These are phyloP conservation scores for Coccomyxa subellipsoidea DNA, from an alignment of 163 green algal genomes.

Conservation along the genomic window DNA sequence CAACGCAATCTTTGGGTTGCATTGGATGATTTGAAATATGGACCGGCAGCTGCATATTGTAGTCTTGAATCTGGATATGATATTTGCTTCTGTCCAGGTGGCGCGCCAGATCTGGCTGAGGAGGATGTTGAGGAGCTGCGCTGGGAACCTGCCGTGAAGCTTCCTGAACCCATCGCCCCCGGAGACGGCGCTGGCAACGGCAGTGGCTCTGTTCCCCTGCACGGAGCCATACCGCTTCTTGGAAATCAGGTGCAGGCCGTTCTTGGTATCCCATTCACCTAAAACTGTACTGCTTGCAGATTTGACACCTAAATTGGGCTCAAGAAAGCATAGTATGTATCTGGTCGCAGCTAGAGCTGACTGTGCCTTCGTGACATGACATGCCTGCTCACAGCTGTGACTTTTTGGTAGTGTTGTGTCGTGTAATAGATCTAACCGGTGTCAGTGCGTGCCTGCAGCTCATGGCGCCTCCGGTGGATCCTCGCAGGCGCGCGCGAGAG, in stretches of 20 bases:
- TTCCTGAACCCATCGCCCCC: conserved; percentile 1
- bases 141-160: conserved; percentile 13
- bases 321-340: too few species aligned
- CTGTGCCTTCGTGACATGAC: too few species aligned
- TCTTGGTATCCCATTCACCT: background rate
- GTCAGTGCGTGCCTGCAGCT: conserved; percentile 21
- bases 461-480: conserved; percentile 26
- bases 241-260: background rate
- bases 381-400: background rate
- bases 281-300: too few species aligned
- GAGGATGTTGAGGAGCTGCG: conserved; percentile 11
- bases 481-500: conserved; percentile 7
- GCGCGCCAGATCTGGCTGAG: background rate
- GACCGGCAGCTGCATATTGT: too few species aligned
- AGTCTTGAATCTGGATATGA: too few species aligned
- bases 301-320: too few species aligned
- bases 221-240: background rate
- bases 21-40: too few species aligned
- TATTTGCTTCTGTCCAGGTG: background rate
- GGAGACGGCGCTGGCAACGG: background rate
- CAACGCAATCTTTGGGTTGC: too few species aligned
- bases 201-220: background rate
- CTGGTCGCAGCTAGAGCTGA: too few species aligned
- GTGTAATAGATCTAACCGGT: too few species aligned
- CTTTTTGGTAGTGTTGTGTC: conserved; percentile 7